These are phyloP conservation scores for Russula griseocarnosa DNA, from an alignment of 768 basidiomycete species.

Conservation along the genomic window DNA sequence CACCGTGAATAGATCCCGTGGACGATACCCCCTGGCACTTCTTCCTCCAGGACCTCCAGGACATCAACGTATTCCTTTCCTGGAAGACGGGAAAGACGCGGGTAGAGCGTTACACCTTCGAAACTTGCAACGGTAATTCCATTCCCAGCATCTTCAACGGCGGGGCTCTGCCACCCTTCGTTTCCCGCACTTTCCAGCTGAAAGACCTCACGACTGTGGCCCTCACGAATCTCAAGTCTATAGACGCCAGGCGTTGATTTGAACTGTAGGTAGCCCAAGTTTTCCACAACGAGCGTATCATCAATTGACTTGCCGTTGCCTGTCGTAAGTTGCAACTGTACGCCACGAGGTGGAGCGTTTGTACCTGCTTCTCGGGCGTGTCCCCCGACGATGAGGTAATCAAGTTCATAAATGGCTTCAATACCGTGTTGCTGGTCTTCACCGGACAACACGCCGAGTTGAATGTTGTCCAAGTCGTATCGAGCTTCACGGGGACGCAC, in stretches of 20 bases:
- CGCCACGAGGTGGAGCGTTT: conserved; percentile 74
- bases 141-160: conserved; percentile 62
- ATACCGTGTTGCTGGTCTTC: conserved; percentile 53
- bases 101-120: conserved; percentile 86
- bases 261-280: conserved; percentile 95
- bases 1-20: conserved; percentile 52
- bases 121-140: conserved; percentile 84
- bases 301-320: conserved; percentile 50
- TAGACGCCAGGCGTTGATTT: conserved; percentile 89
- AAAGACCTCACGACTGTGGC: conserved; percentile 77
- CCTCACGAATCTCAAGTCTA: conserved; percentile 74
- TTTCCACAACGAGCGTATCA: conserved; percentile 90
- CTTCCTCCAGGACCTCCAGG: conserved; percentile 44
- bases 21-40: conserved; percentile 41
- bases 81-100: conserved; percentile 59
- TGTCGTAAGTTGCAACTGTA: conserved; percentile 77
- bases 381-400: conserved; percentile 90
- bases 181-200: conserved; percentile 81
- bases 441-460: conserved; percentile 60
- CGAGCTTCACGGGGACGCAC: conserved; percentile 83
- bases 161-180: conserved; percentile 81
- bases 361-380: conserved; percentile 76
- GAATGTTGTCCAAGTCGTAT: conserved; percentile 95
- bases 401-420: conserved; percentile 79
- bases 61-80: conserved; percentile 86